Conservation (phyloP, 768 basidiomycete genomes). For the Fomitopsis serialis region DNA sequence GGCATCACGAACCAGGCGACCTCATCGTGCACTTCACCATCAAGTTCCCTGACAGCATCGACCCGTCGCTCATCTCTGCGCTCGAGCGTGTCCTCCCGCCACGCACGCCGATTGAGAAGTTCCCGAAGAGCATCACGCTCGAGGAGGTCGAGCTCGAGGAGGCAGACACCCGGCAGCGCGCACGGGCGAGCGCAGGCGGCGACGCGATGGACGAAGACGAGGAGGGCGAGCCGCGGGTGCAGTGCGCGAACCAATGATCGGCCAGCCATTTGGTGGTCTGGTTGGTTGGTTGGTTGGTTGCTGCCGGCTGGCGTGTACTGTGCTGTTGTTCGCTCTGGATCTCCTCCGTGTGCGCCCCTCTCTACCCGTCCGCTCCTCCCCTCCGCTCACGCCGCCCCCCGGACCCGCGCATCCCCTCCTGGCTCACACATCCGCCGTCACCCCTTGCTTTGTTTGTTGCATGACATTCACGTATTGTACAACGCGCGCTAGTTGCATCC, state of each 20-base stretch:
- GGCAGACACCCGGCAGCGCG: slow-evolving; percentile 62
- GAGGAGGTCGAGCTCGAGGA: slow-evolving; percentile 87
- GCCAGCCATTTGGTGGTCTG: too few species aligned
- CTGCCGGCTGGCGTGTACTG: not conserved
- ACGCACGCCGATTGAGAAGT: slow-evolving; percentile 60
- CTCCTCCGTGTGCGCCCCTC: not conserved
- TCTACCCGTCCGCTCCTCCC: not conserved
- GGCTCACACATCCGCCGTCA: not conserved
- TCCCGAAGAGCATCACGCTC: slow-evolving; percentile 57
- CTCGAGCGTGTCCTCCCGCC: slow-evolving; percentile 86
- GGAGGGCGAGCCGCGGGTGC: slow-evolving; percentile 84
- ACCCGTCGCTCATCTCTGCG: slow-evolving; percentile 55
- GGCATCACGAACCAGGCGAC: slow-evolving; percentile 96
- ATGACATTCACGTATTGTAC: slow-evolving; percentile 2
- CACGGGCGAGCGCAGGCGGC: slow-evolving; percentile 47
- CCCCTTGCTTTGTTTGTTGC: not conserved
- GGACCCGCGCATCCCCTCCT: too few species aligned
- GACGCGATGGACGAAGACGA: slow-evolving; percentile 93
- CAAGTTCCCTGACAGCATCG: slow-evolving; percentile 82
- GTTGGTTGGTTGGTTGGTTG: not conserved
- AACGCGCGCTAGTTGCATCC: slow-evolving; percentile 5
- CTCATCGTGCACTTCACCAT: slow-evolving; percentile 84
- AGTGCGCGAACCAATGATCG: slow-evolving; percentile 85
- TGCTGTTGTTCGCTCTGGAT: not conserved
- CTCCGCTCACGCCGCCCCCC: too few species aligned